These are phyloP conservation scores for Penicillium rolfsii DNA, from an alignment of 2,329 filamentous ascomycete genomes.

Conservation along the genomic window DNA sequence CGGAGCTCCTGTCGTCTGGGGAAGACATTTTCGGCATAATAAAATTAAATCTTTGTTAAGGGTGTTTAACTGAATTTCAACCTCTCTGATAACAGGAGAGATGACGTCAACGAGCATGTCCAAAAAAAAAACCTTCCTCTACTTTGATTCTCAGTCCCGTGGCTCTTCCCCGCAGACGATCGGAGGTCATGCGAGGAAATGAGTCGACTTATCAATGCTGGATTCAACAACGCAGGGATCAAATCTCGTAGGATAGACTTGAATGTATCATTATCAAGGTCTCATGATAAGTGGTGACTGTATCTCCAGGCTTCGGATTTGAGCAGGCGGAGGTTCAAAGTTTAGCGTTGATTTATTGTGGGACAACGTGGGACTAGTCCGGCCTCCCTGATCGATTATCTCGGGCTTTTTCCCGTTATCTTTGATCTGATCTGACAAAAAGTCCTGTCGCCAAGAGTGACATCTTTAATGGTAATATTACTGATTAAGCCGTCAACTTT, in stretches of 20 bases:
- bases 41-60: neutral
- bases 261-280: neutral
- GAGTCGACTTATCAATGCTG: neutral
- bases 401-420: neutral
- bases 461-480: neutral
- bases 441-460: neutral
- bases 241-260: neutral
- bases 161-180: constrained; percentile 11
- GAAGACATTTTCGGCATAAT: neutral
- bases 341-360: constrained; percentile 1
- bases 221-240: no score
- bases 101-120: constrained; percentile 21
- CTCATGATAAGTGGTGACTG: neutral
- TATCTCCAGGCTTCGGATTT: neutral
- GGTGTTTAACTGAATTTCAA: neutral
- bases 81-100: neutral
- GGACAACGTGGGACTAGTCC: neutral
- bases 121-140: constrained; percentile 3
- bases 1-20: neutral
- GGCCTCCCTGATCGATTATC: neutral
- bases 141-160: constrained; percentile 21
- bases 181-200: neutral
- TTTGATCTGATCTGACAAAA: neutral
- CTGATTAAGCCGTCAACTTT: neutral
- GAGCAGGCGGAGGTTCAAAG: neutral